Evolutionary conservation across 192 early-diverging fungal species (phyloP), one percentile per base, ranked within the genome.

Genomic region (Gryganskiella cystojenkinii): DNA sequence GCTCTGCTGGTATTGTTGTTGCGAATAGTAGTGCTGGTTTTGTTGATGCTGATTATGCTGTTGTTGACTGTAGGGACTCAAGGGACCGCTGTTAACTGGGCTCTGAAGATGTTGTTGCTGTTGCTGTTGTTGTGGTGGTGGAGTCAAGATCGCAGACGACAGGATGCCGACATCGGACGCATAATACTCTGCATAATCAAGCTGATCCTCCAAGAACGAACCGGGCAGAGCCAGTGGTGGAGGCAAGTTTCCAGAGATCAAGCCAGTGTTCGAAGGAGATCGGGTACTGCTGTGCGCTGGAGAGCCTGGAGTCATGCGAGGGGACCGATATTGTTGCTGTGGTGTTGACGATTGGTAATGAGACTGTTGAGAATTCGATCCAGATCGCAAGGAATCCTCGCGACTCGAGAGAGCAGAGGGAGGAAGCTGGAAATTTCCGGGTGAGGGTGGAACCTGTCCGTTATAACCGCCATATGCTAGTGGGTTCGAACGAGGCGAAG

Each of bases 181-280:
- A 20, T 78, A 78, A 42, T 78, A 78, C 35, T 60, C 74, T 35
- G 74, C 74, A 17, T 78, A 78, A 53, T 69, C 74, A 0, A 25
- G 56, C 54, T 67, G 74, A 50, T 78, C 74, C 25, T 69, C 74
- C 33, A 78, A 37, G 20, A 78, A 78, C 6, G 65, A 64, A 13
- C 68, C 66, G 22, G 74, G 74, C 33, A 78, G 42, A 0, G 66
- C n/a, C 56, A 78, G 52, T 30, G 74, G 74, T 24, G 72, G 70
- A 6, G 63, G 74, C 22, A 78, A n/a, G 13, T 9, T 34, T 9
- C 37, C 37, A 40, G 37, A 40, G 5, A 40, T 13, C 37, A 40
- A 9, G 7, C 37, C 37, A 40, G 7, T 40, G 7, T 40, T 5
- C 37, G 13, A 13, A 5, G 37, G 37, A 6, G 60, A 14, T 34